Percentiles rank a stretch among this genome's conserved stretches.
These are phyloP conservation scores for Podaxis sp. DNA, from an alignment of 768 basidiomycete species.

Conservation along the genomic window DNA sequence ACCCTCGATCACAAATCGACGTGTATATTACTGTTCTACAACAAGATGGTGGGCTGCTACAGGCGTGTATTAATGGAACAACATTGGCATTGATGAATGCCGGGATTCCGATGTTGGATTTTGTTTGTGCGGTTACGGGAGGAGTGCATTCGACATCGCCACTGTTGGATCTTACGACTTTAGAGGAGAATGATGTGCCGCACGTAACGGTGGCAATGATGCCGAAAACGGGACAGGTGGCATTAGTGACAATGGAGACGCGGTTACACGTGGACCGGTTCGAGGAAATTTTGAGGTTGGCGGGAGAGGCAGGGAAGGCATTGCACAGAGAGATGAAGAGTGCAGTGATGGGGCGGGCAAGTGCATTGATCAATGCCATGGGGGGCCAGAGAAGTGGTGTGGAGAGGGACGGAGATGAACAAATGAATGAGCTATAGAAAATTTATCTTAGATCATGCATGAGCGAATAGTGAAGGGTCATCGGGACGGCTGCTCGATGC, in stretches of 20 bases:
- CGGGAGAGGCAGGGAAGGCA: constrained; percentile 69
- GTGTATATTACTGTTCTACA: constrained; percentile 91
- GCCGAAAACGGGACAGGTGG: constrained; percentile 82
- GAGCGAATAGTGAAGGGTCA: neutral
- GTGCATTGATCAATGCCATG: constrained; percentile 43
- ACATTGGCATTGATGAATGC: constrained; percentile 88
- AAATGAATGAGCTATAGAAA: constrained; percentile 30
- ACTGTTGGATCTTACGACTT: constrained; percentile 79
- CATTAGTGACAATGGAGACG: constrained; percentile 90
- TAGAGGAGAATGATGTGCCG: constrained; percentile 91
- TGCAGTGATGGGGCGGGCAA: constrained; percentile 62
- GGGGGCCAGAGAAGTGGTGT: constrained; percentile 19
- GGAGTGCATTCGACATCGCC: constrained; percentile 81
- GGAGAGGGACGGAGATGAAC: constrained; percentile 33
- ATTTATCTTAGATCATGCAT: neutral
- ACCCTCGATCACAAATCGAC: constrained; percentile 93
- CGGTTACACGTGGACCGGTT: constrained; percentile 91
- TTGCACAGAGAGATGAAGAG: constrained; percentile 82
- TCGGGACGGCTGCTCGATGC: constrained; percentile 36
- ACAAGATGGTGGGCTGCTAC: constrained; percentile 89
- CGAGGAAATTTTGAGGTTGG: constrained; percentile 80
- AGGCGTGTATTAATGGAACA: constrained; percentile 91
- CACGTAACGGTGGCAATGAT: constrained; percentile 85
- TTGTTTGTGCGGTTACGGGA: constrained; percentile 85
- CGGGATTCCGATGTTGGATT: constrained; percentile 87